These are phyloP conservation scores for Fonsecaea pedrosoi DNA, from an alignment of 2,329 filamentous ascomycete genomes.

Conservation along the genomic window DNA sequence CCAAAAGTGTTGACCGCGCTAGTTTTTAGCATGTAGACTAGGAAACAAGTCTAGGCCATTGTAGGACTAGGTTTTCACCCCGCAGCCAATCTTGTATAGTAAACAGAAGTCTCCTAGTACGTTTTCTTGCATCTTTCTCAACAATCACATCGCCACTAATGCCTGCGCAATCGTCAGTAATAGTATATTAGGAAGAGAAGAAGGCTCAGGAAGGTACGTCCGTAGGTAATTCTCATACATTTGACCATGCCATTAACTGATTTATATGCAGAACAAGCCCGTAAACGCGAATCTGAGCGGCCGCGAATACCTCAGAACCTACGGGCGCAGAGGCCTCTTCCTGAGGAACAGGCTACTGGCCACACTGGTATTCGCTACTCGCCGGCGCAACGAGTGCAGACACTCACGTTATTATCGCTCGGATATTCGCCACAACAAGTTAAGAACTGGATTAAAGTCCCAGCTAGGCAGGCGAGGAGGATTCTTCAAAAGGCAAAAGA, in stretches of 20 bases:
- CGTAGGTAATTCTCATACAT: not conserved
- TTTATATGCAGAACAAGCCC: not conserved
- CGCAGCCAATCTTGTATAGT: not conserved
- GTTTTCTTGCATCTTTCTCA: not conserved
- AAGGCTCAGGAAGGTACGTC: not conserved
- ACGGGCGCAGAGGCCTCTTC: not conserved
- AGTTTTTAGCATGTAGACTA: not conserved
- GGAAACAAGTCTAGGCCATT: not conserved
- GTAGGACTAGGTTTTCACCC: not conserved
- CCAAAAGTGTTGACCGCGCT: not conserved
- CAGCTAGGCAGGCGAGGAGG: conserved; percentile 22
- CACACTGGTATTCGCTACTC: conserved; percentile 9
- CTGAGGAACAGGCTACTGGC: not conserved
- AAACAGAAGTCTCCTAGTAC: not conserved
- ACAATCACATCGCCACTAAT: not conserved
- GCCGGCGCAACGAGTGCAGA: conserved; percentile 9
- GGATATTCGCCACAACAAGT: not conserved
- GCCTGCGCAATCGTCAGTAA: not conserved
- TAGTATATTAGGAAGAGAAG: too few species aligned
- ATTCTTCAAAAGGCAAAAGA: conserved; percentile 37
- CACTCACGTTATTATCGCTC: not conserved
- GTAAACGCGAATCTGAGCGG: not conserved
- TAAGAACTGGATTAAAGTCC: not conserved
- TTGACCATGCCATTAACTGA: not conserved
- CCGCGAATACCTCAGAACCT: not conserved